Evolutionary conservation across 2,329 filamentous ascomycete genomes (phyloP), one percentile per base, ranked within the genome.

Genomic region (Monosporascus sp.): DNA sequence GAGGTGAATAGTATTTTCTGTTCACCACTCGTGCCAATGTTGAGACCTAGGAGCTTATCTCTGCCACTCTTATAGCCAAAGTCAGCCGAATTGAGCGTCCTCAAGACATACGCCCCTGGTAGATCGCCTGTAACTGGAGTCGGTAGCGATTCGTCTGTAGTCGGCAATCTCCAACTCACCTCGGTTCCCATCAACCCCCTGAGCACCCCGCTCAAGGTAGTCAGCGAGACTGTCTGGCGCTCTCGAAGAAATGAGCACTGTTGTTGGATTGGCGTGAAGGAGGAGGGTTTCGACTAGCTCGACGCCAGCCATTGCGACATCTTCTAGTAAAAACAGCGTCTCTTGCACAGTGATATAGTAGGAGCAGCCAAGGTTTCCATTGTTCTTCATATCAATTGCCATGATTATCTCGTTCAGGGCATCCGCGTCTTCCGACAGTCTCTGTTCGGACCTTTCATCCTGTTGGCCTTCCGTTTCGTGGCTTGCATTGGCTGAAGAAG

Each of bases 291-390:
- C 83, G n/a, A 88, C 73, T 14, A 86, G 73, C 37, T 89, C 85
- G n/a, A 82, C 67, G n/a, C 83, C 85, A 5, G 85, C 87, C 59
- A 84, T 76, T 17, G 81, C 77, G 9, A 89, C 78, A 60, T 97
- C 92, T 65, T 93, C 85, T 65, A 95, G 85, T 44, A 96, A 77
- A 54, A 82, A 87, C 3, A 97, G 70, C 37, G 78, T 83, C 63
- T 89, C 85, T 40, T 91, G 83, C 26, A 78, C 73, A 6, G 86
- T 84, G 47, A 86, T 75, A 65, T 93, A 96, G 65, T 93, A 96
- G 46, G 89, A 87, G 68, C 91, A 97, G 1, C 93, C 93, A 18
- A 96, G 77, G 0, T 80, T 85, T 1, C 81, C 84, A 31, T 82
- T 79, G n/a, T 85, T 80, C 57, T 80, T 84, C 67, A 93, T 77